Percentiles rank a stretch among this genome's conserved stretches.
Conservation (phyloP, 2,329 filamentous ascomycete genomes). For the Aspergillus spinulosporus region DNA sequence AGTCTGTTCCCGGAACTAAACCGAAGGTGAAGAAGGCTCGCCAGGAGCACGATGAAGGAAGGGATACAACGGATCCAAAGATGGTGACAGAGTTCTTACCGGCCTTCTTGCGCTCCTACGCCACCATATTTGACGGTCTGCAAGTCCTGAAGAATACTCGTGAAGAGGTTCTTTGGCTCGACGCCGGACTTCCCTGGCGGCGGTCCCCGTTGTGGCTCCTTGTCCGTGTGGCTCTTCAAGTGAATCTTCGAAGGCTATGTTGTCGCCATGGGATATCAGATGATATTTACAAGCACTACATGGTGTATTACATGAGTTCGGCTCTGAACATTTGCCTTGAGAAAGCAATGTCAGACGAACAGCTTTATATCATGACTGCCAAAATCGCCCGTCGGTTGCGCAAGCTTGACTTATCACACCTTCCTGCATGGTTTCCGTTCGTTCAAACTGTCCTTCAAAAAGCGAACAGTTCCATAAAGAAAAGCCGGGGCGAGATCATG, state of each 20-base stretch:
- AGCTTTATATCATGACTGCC: slow-evolving; percentile 42
- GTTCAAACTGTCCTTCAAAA: slow-evolving; percentile 12
- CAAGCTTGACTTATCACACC: slow-evolving; percentile 39
- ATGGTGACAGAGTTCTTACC: slow-evolving; percentile 56
- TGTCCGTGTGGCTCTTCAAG: slow-evolving; percentile 41
- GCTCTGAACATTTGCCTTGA: slow-evolving; percentile 37
- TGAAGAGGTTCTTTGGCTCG: slow-evolving; percentile 54
- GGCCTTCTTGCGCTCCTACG: slow-evolving; percentile 45
- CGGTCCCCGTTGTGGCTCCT: slow-evolving; percentile 53
- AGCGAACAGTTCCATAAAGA: not conserved
- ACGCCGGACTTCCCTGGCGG: slow-evolving; percentile 23
- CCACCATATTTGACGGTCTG: slow-evolving; percentile 23
- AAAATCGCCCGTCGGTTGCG: slow-evolving; percentile 48
- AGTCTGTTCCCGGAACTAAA: slow-evolving; percentile 37
- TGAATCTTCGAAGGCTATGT: slow-evolving; percentile 10
- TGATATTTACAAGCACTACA: slow-evolving; percentile 53
- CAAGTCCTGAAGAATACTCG: slow-evolving; percentile 55
- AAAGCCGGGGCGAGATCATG: not conserved
- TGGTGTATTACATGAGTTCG: slow-evolving; percentile 48
- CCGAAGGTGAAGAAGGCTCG: slow-evolving; percentile 43
- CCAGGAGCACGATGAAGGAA: slow-evolving; percentile 40
- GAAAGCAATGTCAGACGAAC: slow-evolving; percentile 10
- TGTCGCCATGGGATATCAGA: not conserved
- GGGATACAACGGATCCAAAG: slow-evolving; percentile 53
- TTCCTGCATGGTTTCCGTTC: slow-evolving; percentile 15